phyloP scores from a whole-genome alignment of 345 rosid species.

The Salix caprea region DNA sequence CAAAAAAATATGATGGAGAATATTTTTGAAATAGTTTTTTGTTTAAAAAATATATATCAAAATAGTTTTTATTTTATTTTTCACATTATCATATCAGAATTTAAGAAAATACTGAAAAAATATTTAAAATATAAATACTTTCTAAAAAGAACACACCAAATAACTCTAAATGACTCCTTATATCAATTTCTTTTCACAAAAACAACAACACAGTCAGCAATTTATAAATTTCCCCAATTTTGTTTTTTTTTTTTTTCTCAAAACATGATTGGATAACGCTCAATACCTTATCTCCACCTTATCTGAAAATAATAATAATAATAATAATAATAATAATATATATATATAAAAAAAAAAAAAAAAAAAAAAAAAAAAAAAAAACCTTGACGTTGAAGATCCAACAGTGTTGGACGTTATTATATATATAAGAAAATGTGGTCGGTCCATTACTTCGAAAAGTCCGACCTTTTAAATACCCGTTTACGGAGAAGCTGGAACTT shows the following conservation, averaged over 20 bases:
- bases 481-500: constrained; percentile 34
- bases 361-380: not conserved
- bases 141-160: too few species aligned
- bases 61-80: too few species aligned
- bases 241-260: too few species aligned
- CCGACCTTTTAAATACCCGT: constrained; percentile 9
- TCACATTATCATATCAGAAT: too few species aligned
- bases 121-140: too few species aligned
- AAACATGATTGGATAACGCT: too few species aligned
- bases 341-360: too few species aligned
- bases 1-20: too few species aligned
- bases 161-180: too few species aligned
- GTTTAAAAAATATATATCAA: too few species aligned
- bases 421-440: not conserved
- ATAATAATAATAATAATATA: not conserved
- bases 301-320: not conserved
- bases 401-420: constrained; percentile 10
- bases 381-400: constrained; percentile 10
- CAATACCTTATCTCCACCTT: not conserved
- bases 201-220: not conserved
- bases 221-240: not conserved
- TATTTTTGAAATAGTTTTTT: too few species aligned
- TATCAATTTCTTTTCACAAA: not conserved
- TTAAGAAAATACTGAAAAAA: too few species aligned
- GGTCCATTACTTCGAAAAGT: not conserved